Percentiles rank a stretch among this genome's conserved stretches.
phyloP scores from a whole-genome alignment of 805 yeast genomes.

The Spathaspora hagerdaliae region DNA sequence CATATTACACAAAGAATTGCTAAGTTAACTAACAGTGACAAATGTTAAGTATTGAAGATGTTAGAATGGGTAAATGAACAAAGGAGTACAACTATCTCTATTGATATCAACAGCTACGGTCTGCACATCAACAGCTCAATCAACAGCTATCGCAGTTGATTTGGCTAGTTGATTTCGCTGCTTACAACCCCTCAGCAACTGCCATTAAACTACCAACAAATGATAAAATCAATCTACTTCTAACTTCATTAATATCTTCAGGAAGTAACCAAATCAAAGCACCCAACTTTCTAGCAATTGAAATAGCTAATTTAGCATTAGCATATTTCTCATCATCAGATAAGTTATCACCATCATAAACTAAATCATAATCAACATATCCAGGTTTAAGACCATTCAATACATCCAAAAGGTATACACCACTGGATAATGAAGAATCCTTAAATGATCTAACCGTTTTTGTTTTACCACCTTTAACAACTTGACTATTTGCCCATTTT shows the following conservation, averaged over 20 bases:
- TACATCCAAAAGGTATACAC: conserved; percentile 82
- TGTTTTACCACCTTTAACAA: conserved; percentile 76
- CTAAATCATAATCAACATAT: conserved; percentile 93
- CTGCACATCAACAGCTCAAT: no score
- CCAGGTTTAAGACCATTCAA: conserved; percentile 95
- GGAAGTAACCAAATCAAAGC: conserved; percentile 99
- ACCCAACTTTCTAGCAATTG: conserved; percentile 96
- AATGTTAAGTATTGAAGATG: no score
- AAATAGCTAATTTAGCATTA: conserved; percentile 94
- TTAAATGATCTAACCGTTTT: conserved; percentile 76
- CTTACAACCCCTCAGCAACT: conserved; percentile 22
- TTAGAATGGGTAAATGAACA: no score
- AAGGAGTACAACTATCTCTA: no score
- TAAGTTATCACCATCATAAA: conserved; percentile 62
- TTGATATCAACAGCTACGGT: no score
- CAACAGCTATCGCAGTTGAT: no score
- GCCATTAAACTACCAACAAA: conserved; percentile 93
- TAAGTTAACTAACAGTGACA: no score
- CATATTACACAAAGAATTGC: no score
- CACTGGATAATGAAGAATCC: conserved; percentile 72
- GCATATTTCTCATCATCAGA: conserved; percentile 82
- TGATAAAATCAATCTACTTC: conserved; percentile 88
- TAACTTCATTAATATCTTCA: conserved; percentile 96
- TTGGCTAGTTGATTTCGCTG: no score
- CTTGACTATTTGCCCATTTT: conserved; percentile 91